Evolutionary conservation across 176 grass and related monocot genomes (phyloP), one percentile per base, ranked within the genome.

Genomic region (Bothriochloa decipiens): DNA sequence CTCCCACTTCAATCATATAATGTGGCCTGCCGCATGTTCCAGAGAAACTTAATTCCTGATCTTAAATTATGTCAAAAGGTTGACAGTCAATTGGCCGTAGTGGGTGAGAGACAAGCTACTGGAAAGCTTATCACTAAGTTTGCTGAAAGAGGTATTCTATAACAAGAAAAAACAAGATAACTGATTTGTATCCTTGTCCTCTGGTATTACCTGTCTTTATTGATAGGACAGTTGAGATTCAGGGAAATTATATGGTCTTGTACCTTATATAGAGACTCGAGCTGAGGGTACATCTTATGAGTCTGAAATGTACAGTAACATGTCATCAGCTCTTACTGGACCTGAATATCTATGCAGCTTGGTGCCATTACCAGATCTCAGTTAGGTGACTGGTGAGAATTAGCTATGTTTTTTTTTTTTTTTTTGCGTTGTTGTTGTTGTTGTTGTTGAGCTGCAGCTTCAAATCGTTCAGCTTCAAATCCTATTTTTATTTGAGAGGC

Each of bases 11-110:
- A 93, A 68, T 85, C 96, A 13, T 98, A 98, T 65, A 90, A 92
- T 57, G 91, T 95, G 65, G 96, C 96, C 32, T 95, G 96, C 47
- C 87, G 81, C 53, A 92, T 98, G 90, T 93, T 98, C 53, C 81
- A 84, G 62, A 84, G 93, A 76, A 95, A 95, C 83, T 83, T 95
- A 78, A 82, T 89, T 81, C 96, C 96, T 67, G 89, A 93, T 93
- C 20, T 90, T 74, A 85, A 93, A 58, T 76, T 98, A 57, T 98
- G 92, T 83, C 69, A 75, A 64, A 95, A 88, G 50, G 89, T 95
- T 52, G 85, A 89, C 17, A 81, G 73, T 43, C 89, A 84, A 35
- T 82, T 98, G 74, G 40, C 83, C 36, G 62, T 58, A 64, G 69
- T 82, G 26, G 89, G 91, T 74, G 84, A 86, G 37, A 49, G 18